phyloP scores from a whole-genome alignment of 371 early-diverging fungal species.

The Circinella umbellata region DNA sequence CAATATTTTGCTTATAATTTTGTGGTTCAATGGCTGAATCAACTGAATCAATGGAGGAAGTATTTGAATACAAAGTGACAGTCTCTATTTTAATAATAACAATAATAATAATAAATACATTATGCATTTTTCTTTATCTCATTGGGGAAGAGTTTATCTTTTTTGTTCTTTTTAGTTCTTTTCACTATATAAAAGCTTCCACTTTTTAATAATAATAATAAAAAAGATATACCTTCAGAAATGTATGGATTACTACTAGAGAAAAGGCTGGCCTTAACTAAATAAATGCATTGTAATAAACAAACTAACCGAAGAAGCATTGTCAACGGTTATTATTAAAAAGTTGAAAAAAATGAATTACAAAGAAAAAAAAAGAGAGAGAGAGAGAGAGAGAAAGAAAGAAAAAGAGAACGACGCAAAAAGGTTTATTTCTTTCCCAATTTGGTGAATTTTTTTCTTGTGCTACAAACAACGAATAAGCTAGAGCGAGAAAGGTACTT shows the following conservation, averaged over 20 bases:
- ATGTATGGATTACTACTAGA: slow-evolving; percentile 44
- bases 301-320: slow-evolving; percentile 13
- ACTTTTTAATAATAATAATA: neutral
- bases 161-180: too few relatives aligned
- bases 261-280: slow-evolving; percentile 29
- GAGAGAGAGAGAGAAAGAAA: too few relatives aligned
- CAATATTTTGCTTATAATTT: slow-evolving; percentile 37
- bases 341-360: too few relatives aligned
- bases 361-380: too few relatives aligned
- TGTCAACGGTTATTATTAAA: neutral
- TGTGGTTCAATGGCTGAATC: slow-evolving; percentile 23
- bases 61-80: slow-evolving; percentile 43
- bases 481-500: too few relatives aligned
- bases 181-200: too few relatives aligned
- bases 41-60: slow-evolving; percentile 24
- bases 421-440: too few relatives aligned
- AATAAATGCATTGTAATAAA: slow-evolving; percentile 15
- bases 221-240: slow-evolving; percentile 33
- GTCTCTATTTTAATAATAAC: slow-evolving; percentile 20
- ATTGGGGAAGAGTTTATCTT: too few relatives aligned
- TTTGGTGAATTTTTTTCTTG: too few relatives aligned
- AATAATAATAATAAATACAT: neutral
- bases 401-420: too few relatives aligned
- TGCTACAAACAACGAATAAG: too few relatives aligned
- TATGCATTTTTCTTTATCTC: too few relatives aligned